Base-by-base conservation (phyloP, 805 yeast genomes). In the Candida ulmi region DNA sequence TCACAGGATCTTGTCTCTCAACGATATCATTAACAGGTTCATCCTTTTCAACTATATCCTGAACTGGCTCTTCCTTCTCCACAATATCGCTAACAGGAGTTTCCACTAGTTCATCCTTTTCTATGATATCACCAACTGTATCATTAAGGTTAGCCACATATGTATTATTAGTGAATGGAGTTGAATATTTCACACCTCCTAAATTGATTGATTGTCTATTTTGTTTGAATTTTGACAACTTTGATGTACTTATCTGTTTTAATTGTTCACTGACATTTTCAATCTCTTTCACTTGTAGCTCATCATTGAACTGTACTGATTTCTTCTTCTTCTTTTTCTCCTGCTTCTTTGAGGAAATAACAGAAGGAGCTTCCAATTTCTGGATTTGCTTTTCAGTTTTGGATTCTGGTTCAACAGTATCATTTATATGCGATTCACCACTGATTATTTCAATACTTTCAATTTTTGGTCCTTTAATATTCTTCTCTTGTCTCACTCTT, bases 221-320 rank as follows among this genome's bases (percentile, higher is more conserved):
- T 35, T 41, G 44, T 41, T 51, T 51, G 39, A 54, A 54, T 30
- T 39, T 52, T 0, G 58, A 54, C 1, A 52, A 38, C 23, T 40
- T 51, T 3, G 21, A 15, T 4, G 27, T 46, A 33, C 55, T 51
- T 13, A 54, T 55, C 13, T 60, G 49, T 45, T 57, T 69, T 44
- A 76, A 50, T 28, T 68, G 68, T 24, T 68, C 69, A 52, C 80
- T 76, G 3, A 78, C 64, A 46, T 77, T 74, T 36, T 76, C 83
- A 35, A 82, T 68, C 41, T 77, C 78, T 44, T 78, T 80, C 11
- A 83, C 71, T 33, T 78, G 74, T 25, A 78, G 63, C 2, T 61
- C 61, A 2, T 58, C 57, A 0, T 79, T 67, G 60, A 81, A 82
- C 15, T 69, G 57, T 9, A 82, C 87, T 2, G 72, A 59, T 48